phyloP scores from a whole-genome alignment of 192 early-diverging fungal species.

The Tieghemiomyces parasiticus region DNA sequence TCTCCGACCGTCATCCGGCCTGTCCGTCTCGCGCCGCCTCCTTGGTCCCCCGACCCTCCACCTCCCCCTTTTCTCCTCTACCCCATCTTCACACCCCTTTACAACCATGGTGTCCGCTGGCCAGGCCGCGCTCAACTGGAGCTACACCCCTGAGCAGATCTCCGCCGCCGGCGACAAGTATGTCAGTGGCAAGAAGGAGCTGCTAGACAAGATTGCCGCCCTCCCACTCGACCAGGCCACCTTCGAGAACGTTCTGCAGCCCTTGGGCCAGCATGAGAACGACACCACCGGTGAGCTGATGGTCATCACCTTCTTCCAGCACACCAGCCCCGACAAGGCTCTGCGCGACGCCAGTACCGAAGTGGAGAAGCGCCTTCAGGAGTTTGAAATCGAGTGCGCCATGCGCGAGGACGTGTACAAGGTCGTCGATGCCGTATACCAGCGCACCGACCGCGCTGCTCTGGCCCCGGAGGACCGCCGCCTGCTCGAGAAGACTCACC shows the following conservation, averaged over 20 bases:
- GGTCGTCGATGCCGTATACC: slow-evolving; percentile 33
- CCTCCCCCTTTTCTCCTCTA: too few relatives aligned
- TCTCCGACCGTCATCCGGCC: too few relatives aligned
- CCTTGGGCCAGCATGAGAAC: slow-evolving; percentile 24
- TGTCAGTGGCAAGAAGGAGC: slow-evolving; percentile 20
- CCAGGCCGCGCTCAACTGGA: slow-evolving; percentile 23
- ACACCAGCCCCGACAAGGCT: slow-evolving; percentile 34
- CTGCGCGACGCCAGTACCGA: slow-evolving; percentile 51
- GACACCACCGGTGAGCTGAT: slow-evolving; percentile 17
- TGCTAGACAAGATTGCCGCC: slow-evolving; percentile 23
- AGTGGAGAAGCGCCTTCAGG: slow-evolving; percentile 33
- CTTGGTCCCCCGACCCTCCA: too few relatives aligned
- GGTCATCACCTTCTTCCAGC: slow-evolving; percentile 25
- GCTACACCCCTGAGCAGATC: slow-evolving; percentile 20
- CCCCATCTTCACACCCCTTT: too few relatives aligned
- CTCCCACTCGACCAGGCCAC: slow-evolving; percentile 16
- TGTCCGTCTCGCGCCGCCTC: too few relatives aligned
- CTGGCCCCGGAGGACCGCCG: slow-evolving; percentile 49
- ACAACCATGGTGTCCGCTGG: background rate
- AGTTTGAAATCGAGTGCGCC: slow-evolving; percentile 45
- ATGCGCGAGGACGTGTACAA: slow-evolving; percentile 50
- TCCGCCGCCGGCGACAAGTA: slow-evolving; percentile 12
- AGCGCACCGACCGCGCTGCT: slow-evolving; percentile 17
- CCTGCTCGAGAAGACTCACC: slow-evolving; percentile 48
- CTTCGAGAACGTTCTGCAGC: slow-evolving; percentile 27